These are phyloP conservation scores for Coemansia sp. DNA, from an alignment of 192 early-diverging fungal genomes.

Conservation along the genomic window DNA sequence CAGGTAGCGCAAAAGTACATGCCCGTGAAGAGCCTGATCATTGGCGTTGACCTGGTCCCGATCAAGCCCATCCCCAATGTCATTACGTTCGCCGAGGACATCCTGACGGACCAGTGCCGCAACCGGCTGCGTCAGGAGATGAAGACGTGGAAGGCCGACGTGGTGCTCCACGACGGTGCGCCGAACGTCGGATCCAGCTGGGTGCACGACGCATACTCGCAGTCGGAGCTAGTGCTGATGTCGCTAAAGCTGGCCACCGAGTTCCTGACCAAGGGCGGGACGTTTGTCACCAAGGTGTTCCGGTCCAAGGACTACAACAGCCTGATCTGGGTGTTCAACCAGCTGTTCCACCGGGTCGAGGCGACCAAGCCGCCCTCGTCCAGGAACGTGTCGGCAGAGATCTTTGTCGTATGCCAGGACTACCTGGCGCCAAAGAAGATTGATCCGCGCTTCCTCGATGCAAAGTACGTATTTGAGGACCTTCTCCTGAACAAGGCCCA, in stretches of 20 bases:
- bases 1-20: constrained; percentile 98
- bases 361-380: constrained; percentile 98
- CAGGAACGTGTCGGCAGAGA: constrained; percentile 98
- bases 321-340: constrained; percentile 96
- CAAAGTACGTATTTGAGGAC: constrained; percentile 92
- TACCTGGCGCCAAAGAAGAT: constrained; percentile 92
- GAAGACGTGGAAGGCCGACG: constrained; percentile 98
- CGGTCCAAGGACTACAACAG: constrained; percentile 99
- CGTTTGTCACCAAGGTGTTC: constrained; percentile 98
- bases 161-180: constrained; percentile 97
- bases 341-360: constrained; percentile 93
- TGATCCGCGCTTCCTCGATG: constrained; percentile 88
- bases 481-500: constrained; percentile 57
- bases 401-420: constrained; percentile 95
- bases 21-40: constrained; percentile 89
- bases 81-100: constrained; percentile 95
- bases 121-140: constrained; percentile 76
- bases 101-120: constrained; percentile 91
- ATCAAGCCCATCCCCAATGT: constrained; percentile 96
- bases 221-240: constrained; percentile 87
- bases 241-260: constrained; percentile 90
- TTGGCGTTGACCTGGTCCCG: constrained; percentile 88
- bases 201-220: constrained; percentile 95
- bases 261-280: constrained; percentile 85
- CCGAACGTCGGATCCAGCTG: constrained; percentile 96